Conservation (phyloP, 805 yeast species). For the Maudiozyma barnettii region DNA sequence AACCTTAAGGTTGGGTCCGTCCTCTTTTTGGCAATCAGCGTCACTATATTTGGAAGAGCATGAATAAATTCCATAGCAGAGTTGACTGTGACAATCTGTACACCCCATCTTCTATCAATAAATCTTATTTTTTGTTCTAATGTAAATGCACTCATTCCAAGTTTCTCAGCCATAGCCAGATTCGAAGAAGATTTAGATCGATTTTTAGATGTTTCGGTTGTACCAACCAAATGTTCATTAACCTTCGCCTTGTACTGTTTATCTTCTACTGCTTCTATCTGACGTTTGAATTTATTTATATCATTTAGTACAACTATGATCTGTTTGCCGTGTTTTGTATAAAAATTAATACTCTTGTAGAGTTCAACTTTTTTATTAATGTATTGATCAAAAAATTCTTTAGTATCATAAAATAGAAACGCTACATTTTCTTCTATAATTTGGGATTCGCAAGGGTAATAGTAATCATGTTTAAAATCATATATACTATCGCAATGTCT, state of each 20-base stretch:
- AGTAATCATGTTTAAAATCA: slow-evolving; percentile 39
- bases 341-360: slow-evolving; percentile 17
- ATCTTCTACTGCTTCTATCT: slow-evolving; percentile 38
- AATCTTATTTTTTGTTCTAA: slow-evolving; percentile 35
- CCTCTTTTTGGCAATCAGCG: slow-evolving; percentile 42
- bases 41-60: slow-evolving; percentile 50
- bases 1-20: slow-evolving; percentile 51
- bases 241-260: slow-evolving; percentile 35
- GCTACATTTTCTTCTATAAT: slow-evolving; percentile 36
- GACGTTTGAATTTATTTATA: slow-evolving; percentile 37
- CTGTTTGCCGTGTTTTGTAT: slow-evolving; percentile 20
- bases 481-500: slow-evolving; percentile 42
- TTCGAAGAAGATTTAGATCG: slow-evolving; percentile 6
- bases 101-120: slow-evolving; percentile 38
- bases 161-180: slow-evolving; percentile 10
- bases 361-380: slow-evolving; percentile 19
- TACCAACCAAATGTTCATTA: slow-evolving; percentile 19
- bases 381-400: slow-evolving; percentile 33
- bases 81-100: slow-evolving; percentile 36
- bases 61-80: slow-evolving; percentile 38
- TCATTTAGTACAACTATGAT: slow-evolving; percentile 41
- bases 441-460: slow-evolving; percentile 41
- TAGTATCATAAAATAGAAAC: slow-evolving; percentile 39
- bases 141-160: slow-evolving; percentile 20
- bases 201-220: background rate